Percentiles rank a stretch among this genome's conserved stretches.
Evolutionary conservation across 805 yeast genomes (phyloP).

Genomic region (Kazachstania martiniae): DNA sequence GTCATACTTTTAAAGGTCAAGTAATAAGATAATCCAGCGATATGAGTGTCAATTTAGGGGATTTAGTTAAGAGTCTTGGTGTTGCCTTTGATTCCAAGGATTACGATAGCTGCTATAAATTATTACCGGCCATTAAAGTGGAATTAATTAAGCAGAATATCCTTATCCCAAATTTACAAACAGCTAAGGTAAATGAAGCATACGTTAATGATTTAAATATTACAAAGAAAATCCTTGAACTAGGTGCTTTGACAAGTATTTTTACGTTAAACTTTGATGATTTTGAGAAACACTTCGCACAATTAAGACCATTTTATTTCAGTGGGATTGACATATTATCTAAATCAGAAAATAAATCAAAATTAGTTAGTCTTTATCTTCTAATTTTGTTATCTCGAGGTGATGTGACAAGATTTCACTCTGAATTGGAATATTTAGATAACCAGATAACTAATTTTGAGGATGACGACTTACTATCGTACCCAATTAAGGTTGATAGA

Average conservation of each 20-base stretch:
- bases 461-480: slow-evolving; percentile 58
- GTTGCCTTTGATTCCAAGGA: slow-evolving; percentile 50
- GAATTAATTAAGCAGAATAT: slow-evolving; percentile 70
- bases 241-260: slow-evolving; percentile 76
- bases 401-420: slow-evolving; percentile 78
- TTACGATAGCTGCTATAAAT: slow-evolving; percentile 46
- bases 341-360: slow-evolving; percentile 51
- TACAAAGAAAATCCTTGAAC: slow-evolving; percentile 74
- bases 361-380: slow-evolving; percentile 66
- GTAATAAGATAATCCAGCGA: no score
- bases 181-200: slow-evolving; percentile 12
- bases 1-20: no score
- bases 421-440: slow-evolving; percentile 68
- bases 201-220: slow-evolving; percentile 58
- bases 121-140: slow-evolving; percentile 65
- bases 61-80: slow-evolving; percentile 59
- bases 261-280: slow-evolving; percentile 47
- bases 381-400: slow-evolving; percentile 72
- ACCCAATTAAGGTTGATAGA: slow-evolving; percentile 82
- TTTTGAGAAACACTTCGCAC: slow-evolving; percentile 65
- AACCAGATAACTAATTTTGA: slow-evolving; percentile 39
- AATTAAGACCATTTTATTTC: slow-evolving; percentile 69
- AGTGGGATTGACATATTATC: slow-evolving; percentile 25
- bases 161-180: slow-evolving; percentile 51
- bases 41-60: no score